Percentiles rank a stretch among this genome's conserved stretches.
Conservation (phyloP, 176 grass and related monocot genomes). For the Hordeum marinum region DNA sequence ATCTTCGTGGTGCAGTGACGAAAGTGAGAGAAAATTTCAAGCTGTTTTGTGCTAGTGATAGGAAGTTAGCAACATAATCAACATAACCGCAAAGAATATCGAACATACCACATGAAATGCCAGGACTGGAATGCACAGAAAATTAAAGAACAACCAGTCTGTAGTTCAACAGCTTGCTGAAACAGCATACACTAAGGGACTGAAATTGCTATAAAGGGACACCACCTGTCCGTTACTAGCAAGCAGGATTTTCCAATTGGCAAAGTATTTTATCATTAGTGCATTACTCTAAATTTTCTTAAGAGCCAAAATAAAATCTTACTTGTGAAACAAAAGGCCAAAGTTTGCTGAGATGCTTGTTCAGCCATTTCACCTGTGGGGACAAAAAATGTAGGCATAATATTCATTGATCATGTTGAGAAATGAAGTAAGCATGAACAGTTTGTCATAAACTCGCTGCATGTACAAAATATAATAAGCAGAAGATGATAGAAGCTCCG, state of each 20-base stretch:
- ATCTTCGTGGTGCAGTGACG: background rate
- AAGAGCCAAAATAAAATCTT: constrained; percentile 18
- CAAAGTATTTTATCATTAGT: background rate
- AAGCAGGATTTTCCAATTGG: constrained; percentile 1
- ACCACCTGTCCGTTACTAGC: background rate
- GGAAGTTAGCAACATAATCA: background rate
- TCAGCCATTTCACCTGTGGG: constrained; percentile 92
- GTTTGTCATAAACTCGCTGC: background rate
- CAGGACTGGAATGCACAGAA: constrained; percentile 3
- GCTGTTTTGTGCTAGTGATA: background rate
- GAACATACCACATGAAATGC: background rate
- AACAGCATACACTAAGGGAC: constrained; percentile 7
- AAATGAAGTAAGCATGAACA: constrained; percentile 13
- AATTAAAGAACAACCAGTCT: background rate
- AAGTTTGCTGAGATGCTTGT: constrained; percentile 87
- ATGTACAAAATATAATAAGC: background rate
- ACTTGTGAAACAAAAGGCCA: constrained; percentile 87
- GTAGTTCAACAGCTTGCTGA: constrained; percentile 1
- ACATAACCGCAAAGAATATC: constrained; percentile 21
- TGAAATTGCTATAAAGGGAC: background rate
- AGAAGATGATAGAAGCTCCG: background rate
- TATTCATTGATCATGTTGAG: background rate
- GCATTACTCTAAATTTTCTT: background rate
- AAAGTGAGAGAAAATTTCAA: background rate
- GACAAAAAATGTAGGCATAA: constrained; percentile 19